Percentiles rank a stretch among this genome's conserved stretches.
Evolutionary conservation across 768 basidiomycete genomes (phyloP).

Genomic region (Clathrus columnatus): DNA sequence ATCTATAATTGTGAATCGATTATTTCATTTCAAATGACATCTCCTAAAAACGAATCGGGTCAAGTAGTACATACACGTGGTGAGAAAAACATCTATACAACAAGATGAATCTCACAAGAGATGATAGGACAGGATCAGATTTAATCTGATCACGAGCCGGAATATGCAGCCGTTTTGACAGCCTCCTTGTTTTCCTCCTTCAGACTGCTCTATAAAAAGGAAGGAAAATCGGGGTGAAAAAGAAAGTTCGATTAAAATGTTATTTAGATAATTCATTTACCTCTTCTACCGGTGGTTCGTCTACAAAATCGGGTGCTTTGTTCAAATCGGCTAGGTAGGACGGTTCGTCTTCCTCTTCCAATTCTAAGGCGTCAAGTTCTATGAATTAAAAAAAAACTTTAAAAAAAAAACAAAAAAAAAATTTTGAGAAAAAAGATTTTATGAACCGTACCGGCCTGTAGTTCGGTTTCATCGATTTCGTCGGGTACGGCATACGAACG

Average conservation of each 20-base stretch:
- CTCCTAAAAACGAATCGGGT: too few relatives aligned
- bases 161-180: constrained; percentile 11
- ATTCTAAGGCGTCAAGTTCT: constrained; percentile 92
- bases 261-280: constrained; percentile 32
- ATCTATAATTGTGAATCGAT: too few relatives aligned
- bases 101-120: too few relatives aligned
- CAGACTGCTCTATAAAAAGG: neutral
- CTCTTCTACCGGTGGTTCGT: constrained; percentile 70
- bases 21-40: too few relatives aligned
- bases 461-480: constrained; percentile 93
- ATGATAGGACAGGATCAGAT: too few relatives aligned
- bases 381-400: constrained; percentile 3
- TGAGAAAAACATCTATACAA: too few relatives aligned
- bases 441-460: constrained; percentile 74
- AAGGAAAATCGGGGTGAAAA: constrained; percentile 20
- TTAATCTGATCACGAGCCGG: neutral
- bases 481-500: constrained; percentile 95
- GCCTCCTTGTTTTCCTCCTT: constrained; percentile 9
- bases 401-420: neutral
- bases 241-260: constrained; percentile 18
- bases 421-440: neutral
- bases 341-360: constrained; percentile 83
- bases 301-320: constrained; percentile 87
- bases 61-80: too few relatives aligned
- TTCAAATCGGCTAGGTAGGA: constrained; percentile 83